These are phyloP conservation scores for Rhododendron vialii DNA, from an alignment of 148 eudicot genomes.

Conservation along the genomic window DNA sequence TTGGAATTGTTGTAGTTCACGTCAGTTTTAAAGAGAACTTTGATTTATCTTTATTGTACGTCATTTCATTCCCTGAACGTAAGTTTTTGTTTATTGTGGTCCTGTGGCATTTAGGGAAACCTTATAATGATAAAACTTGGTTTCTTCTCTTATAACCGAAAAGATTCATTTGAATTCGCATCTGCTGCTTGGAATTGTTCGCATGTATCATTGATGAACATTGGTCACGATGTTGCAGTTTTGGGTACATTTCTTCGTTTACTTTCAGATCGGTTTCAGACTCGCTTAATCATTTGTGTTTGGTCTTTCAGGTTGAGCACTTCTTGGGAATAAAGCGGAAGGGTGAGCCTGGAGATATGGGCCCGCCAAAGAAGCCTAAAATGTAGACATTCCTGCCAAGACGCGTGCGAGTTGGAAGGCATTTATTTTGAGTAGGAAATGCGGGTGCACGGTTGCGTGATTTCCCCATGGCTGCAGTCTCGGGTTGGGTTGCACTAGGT, in stretches of 20 bases:
- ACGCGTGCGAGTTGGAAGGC: neutral
- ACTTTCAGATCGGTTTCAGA: neutral
- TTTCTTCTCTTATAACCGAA: neutral
- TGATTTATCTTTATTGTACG: neutral
- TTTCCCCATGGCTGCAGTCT: neutral
- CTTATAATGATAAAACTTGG: neutral
- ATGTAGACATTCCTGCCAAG: neutral
- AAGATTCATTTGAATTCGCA: neutral
- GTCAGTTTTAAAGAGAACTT: neutral
- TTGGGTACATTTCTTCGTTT: neutral
- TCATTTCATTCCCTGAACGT: neutral
- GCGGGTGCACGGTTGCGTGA: neutral
- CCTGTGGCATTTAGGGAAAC: neutral
- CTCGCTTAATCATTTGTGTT: neutral
- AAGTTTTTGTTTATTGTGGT: neutral
- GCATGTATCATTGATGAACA: neutral
- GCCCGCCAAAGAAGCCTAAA: slow-evolving; percentile 60
- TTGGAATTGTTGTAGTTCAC: neutral
- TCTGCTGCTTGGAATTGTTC: neutral
- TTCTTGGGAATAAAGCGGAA: slow-evolving; percentile 89
- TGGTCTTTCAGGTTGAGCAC: slow-evolving; percentile 71
- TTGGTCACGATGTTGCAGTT: neutral
- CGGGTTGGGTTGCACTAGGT: neutral
- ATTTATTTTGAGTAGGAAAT: neutral
- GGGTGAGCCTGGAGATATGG: slow-evolving; percentile 41